Base-by-base conservation (phyloP, 495 filamentous ascomycete species). In the Astrocystis sublimbata region DNA sequence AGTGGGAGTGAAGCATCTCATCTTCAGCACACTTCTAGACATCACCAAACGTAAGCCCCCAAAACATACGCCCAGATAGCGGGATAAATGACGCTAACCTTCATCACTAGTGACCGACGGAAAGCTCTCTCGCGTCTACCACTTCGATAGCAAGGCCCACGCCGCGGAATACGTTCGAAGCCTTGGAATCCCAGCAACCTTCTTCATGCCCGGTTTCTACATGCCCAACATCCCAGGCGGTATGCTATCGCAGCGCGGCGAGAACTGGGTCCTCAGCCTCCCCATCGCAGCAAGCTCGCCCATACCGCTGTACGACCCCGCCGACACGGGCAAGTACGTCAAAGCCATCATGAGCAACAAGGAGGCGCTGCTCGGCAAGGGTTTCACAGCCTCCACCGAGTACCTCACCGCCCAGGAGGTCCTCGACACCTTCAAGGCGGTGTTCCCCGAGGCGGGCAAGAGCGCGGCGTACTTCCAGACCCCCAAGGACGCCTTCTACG, bases 71-170 rank as follows among this genome's bases (percentile, higher is more conserved):
- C 19, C 2, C 21, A n/a, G 7, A 12, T 30, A 26, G 33, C 35
- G 2, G 23, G n/a, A 12, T 10, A 15, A 36, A 24, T 17, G 6
- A 7, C 30, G 40, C 28, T 53, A 10, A 56, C 31, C 1, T 19
- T 36, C 8, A 7, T 46, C 15, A 43, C 61, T 64, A 75, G 72
- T 84, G 19, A 69, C 71, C 38, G 70, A 76, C 24, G 83, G 83
- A 17, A 73, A 71, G 47, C 74, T 82, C 10, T 53, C 71, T n/a
- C 66, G 84, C 56, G 80, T 89, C 28, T 70, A 77, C 28, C 85
- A 88, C 69, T 90, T 88, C 64, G 86, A 89, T 69, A 64, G 67
- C 60, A 90, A 89, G 69, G 84, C 85, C 21, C 61, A 76, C 1
- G 77, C 89, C 8, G 86, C 84, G 47, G 71, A 82, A 17, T 88